Conservation (phyloP, 495 filamentous ascomycete genomes). For the Daldinia vernicosa region DNA sequence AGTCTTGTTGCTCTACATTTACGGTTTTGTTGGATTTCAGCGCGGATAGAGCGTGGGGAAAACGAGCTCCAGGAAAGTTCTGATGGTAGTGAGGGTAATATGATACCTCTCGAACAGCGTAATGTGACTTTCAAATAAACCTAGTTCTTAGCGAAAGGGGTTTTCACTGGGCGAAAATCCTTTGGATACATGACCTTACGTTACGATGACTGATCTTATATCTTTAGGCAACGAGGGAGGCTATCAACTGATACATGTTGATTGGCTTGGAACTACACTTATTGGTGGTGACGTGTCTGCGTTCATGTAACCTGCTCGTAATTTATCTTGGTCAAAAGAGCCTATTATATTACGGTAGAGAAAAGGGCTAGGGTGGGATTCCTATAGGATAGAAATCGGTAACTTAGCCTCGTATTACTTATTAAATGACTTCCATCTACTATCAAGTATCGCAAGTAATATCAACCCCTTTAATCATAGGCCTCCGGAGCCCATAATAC, state of each 20-base stretch:
- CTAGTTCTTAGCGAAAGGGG: not conserved
- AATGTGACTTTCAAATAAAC: not conserved
- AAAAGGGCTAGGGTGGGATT: not conserved
- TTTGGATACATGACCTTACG: not conserved
- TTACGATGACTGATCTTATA: not conserved
- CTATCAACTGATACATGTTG: not conserved
- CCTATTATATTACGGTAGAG: not conserved
- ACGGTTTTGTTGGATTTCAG: not conserved
- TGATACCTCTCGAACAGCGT: not conserved
- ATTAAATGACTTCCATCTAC: not conserved
- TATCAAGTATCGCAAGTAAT: not conserved
- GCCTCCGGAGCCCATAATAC: not conserved
- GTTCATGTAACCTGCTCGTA: not conserved
- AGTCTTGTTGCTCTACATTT: not conserved
- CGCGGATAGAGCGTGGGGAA: not conserved
- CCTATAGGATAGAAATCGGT: not conserved
- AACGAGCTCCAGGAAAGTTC: not conserved
- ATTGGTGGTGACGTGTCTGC: conserved; percentile 1
- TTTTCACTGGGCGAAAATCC: not conserved
- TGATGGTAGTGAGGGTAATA: not conserved
- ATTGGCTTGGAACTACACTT: not conserved
- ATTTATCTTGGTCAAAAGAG: not conserved
- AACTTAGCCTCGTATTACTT: not conserved
- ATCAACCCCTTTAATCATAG: not conserved
- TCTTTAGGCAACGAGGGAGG: not conserved